Base-by-base conservation (phyloP, 129 eudicot species). In the Pittosporum tobira region DNA sequence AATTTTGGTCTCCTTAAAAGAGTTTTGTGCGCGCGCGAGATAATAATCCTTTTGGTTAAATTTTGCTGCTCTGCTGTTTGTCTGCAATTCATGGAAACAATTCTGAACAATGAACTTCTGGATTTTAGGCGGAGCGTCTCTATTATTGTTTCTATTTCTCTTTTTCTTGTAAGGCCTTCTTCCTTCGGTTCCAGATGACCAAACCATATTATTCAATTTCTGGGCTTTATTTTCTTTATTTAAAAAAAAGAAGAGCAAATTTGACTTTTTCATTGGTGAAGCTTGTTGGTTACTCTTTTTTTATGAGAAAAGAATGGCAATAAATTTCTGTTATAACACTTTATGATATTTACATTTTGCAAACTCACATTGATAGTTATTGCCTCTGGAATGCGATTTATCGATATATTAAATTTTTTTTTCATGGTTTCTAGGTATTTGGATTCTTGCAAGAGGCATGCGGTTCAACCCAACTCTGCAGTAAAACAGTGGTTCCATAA, bases 391-490 rank as follows among this genome's bases (percentile, higher is more conserved):
- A 26, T 54, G 22, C 38, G 14, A 16, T 16, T 54, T 27, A 5
- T 9, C 15, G 10, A 54, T 54, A 25, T 54, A 28, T 1, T 20
- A n/a, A 1, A 14, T n/a, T 8, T 49, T 21, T 61, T 28, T 61
- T 0, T 19, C 27, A 44, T 19, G 54, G 54, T 16, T 5, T 0
- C 15, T 63, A 79, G 91, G 81, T 83, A 83, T 66, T 24, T 75
- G 40, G 65, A 70, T 52, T 68, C 65, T 51, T 83, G 85, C 73
- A 43, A 65, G 71, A 55, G 48, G 74, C 83, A 79, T 51, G 48
- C 70, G 62, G 83, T 73, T 69, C 78, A 34, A 40, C 91, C 86
- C 38, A 75, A 63, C 47, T 57, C 80, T 51, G 73, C 77, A 58
- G 67, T 76, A 58, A 46, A 75, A 45, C 58, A 63, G 48, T 75